phyloP scores from a whole-genome alignment of 192 early-diverging fungal species.

The Cetraspora pellucida region DNA sequence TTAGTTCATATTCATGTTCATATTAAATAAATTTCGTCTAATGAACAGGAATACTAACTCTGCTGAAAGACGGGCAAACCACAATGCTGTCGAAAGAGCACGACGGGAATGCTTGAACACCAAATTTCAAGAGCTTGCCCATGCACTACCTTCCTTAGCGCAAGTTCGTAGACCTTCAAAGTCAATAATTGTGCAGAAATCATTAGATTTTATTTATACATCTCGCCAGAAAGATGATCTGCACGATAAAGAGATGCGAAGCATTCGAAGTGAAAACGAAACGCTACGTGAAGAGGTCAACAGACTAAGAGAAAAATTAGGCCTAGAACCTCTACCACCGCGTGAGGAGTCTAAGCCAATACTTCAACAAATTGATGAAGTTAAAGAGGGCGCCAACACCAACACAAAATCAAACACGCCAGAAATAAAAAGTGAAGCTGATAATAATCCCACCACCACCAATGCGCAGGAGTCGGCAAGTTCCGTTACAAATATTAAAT shows the following conservation, averaged over 20 bases:
- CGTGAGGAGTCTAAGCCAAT: background rate
- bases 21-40: background rate
- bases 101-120: conserved; percentile 78
- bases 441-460: conserved; percentile 15
- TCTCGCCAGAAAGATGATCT: conserved; percentile 41
- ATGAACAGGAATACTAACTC: conserved; percentile 40
- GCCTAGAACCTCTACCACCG: conserved; percentile 50
- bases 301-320: conserved; percentile 57
- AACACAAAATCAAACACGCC: conserved; percentile 1
- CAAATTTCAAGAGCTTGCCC: conserved; percentile 81
- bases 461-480: conserved; percentile 6
- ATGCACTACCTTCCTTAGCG: conserved; percentile 72
- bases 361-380: conserved; percentile 13
- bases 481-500: conserved; percentile 1
- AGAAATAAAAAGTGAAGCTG: conserved; percentile 20
- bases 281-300: conserved; percentile 66
- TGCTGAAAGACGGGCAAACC: conserved; percentile 71
- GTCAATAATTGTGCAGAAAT: conserved; percentile 78
- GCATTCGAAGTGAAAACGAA: conserved; percentile 50
- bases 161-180: conserved; percentile 79
- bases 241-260: conserved; percentile 49
- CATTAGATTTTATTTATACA: conserved; percentile 63
- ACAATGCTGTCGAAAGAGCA: conserved; percentile 82
- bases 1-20: background rate
- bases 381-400: conserved; percentile 19